Percentiles rank a stretch among this genome's conserved stretches.
These are phyloP conservation scores for Schwanniomyces pseudopolymorphus DNA, from an alignment of 805 yeast genomes.

Conservation along the genomic window DNA sequence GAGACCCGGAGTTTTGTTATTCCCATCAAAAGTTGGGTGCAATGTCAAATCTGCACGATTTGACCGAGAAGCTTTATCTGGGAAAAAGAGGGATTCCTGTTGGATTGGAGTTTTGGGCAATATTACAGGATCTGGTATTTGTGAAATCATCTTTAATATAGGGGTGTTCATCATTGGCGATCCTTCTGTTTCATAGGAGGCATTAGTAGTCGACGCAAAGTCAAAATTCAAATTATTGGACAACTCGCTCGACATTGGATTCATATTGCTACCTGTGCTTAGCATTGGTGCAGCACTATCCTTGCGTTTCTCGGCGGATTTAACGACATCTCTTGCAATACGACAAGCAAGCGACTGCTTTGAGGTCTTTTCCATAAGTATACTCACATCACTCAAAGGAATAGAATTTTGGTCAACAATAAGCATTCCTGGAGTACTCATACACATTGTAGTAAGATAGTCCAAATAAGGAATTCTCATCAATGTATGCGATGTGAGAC, in stretches of 20 bases:
- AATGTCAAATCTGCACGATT: background rate
- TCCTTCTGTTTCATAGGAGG: background rate
- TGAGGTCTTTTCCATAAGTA: background rate
- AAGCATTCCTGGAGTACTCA: constrained; percentile 1
- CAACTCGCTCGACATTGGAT: background rate
- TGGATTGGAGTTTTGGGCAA: background rate
- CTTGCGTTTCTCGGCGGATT: background rate
- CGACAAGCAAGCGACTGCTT: background rate
- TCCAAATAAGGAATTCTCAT: constrained; percentile 3
- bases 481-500: background rate
- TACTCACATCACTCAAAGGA: background rate
- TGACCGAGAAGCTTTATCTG: background rate
- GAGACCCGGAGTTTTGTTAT: background rate
- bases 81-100: background rate
- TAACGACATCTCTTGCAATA: background rate
- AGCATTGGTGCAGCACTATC: background rate
- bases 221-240: background rate
- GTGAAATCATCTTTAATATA: background rate
- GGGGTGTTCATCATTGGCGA: background rate
- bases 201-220: background rate
- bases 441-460: constrained; percentile 1
- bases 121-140: background rate
- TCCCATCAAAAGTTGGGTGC: background rate
- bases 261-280: background rate
- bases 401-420: background rate